Conservation (phyloP, 805 yeast species). For the Spathaspora gorwiae region DNA sequence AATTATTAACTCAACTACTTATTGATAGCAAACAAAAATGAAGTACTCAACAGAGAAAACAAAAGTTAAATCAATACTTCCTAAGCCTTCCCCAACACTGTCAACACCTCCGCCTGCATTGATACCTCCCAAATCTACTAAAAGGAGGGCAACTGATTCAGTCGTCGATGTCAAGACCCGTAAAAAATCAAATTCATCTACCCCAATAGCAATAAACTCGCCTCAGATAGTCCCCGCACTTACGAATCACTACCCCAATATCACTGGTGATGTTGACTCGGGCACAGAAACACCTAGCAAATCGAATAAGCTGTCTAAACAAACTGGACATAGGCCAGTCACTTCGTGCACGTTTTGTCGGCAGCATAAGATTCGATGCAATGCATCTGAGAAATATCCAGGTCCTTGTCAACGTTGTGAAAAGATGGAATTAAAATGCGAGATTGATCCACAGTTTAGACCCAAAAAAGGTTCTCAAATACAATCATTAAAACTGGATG, state of each 20-base stretch:
- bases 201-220: not conserved
- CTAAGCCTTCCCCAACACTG: conserved; percentile 31
- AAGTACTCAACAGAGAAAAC: conserved; percentile 29
- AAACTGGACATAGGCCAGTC: conserved; percentile 69
- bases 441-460: conserved; percentile 84
- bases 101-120: conserved; percentile 2
- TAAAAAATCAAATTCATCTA: not conserved
- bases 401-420: conserved; percentile 79
- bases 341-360: conserved; percentile 93
- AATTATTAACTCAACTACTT: not conserved
- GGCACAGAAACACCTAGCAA: not conserved
- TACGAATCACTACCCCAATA: not conserved
- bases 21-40: not conserved
- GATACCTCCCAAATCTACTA: not conserved
- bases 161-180: not conserved
- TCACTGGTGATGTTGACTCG: not conserved
- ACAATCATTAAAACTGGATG: conserved; percentile 77
- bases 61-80: conserved; percentile 38
- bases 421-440: conserved; percentile 74
- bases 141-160: not conserved
- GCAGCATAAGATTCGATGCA: conserved; percentile 90
- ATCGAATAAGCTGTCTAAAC: conserved; percentile 14
- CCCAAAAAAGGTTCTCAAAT: conserved; percentile 92
- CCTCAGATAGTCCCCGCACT: not conserved
- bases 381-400: conserved; percentile 81